Evolutionary conservation across 1,139 yeast species (phyloP).

Genomic region (Suhomyces coccinellae): DNA sequence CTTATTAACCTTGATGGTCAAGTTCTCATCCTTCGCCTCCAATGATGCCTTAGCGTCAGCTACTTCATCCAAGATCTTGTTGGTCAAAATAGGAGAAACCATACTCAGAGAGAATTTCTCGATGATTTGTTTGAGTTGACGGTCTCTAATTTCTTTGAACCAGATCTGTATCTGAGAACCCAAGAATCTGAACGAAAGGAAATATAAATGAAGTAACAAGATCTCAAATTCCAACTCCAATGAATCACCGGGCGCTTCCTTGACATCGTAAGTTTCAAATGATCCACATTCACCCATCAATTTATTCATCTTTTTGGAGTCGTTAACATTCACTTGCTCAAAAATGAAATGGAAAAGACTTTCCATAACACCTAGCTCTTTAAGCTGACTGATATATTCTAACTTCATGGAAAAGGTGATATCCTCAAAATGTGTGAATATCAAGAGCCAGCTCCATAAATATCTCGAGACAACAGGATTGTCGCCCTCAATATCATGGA

Average conservation of each 20-base stretch:
- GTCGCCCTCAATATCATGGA: slow-evolving; percentile 36
- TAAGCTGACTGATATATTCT: slow-evolving; percentile 58
- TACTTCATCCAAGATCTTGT: slow-evolving; percentile 58
- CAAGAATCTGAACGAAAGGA: slow-evolving; percentile 53
- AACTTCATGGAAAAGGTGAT: slow-evolving; percentile 66
- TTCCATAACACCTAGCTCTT: slow-evolving; percentile 46
- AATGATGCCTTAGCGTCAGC: slow-evolving; percentile 39
- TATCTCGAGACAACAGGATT: slow-evolving; percentile 40
- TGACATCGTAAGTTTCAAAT: slow-evolving; percentile 22
- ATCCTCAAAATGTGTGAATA: slow-evolving; percentile 63
- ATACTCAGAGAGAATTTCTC: slow-evolving; percentile 62
- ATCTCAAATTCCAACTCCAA: slow-evolving; percentile 30
- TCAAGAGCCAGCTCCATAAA: slow-evolving; percentile 70
- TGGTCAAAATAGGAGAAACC: slow-evolving; percentile 66
- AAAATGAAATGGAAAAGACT: slow-evolving; percentile 52
- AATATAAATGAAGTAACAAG: slow-evolving; percentile 56
- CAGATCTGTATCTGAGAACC: slow-evolving; percentile 73
- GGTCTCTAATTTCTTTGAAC: slow-evolving; percentile 64
- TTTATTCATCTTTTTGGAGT: slow-evolving; percentile 31
- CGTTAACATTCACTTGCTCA: slow-evolving; percentile 47
- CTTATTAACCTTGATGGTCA: slow-evolving; percentile 62
- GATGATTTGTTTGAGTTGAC: slow-evolving; percentile 54
- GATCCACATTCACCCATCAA: slow-evolving; percentile 24
- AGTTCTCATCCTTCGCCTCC: slow-evolving; percentile 51
- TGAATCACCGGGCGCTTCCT: slow-evolving; percentile 21